A percentile compares a stretch with the other conserved stretches of the same genome.
phyloP scores from a whole-genome alignment of 192 early-diverging fungal species.

The Chytriomyces hyalinus region DNA sequence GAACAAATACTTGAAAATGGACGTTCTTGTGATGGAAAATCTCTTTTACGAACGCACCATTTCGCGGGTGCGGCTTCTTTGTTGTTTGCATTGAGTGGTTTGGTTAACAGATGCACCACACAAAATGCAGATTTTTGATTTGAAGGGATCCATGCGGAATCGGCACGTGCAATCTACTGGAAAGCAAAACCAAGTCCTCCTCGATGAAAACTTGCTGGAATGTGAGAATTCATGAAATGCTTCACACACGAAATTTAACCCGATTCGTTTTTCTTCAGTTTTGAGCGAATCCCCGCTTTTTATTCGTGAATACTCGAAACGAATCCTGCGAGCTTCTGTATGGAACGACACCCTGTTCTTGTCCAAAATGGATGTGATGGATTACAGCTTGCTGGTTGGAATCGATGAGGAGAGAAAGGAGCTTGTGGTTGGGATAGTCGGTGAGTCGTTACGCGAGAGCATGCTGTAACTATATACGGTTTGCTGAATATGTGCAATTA shows the following conservation, averaged over 20 bases:
- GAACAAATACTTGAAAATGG: conserved; percentile 43
- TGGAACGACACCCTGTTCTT: conserved; percentile 95
- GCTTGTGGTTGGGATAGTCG: conserved; percentile 96
- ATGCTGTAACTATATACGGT: not conserved
- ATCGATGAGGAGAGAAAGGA: conserved; percentile 86
- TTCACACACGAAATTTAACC: not conserved
- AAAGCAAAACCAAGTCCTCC: conserved; percentile 80
- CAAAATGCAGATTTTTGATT: conserved; percentile 90
- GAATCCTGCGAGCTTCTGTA: conserved; percentile 80
- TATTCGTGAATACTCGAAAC: conserved; percentile 89
- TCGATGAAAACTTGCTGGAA: conserved; percentile 94
- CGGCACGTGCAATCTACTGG: conserved; percentile 89
- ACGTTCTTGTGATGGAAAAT: conserved; percentile 62
- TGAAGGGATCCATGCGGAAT: conserved; percentile 92
- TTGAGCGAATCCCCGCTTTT: conserved; percentile 88
- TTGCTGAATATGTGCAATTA: not conserved
- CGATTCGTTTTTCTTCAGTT: conserved; percentile 45
- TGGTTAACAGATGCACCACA: conserved; percentile 39
- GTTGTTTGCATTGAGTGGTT: conserved; percentile 9
- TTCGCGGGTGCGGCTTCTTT: conserved; percentile 55
- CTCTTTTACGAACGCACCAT: conserved; percentile 73
- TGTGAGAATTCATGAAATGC: conserved; percentile 49
- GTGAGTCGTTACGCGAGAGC: conserved; percentile 48
- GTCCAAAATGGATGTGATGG: conserved; percentile 94
- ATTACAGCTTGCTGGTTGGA: conserved; percentile 95